These are phyloP conservation scores for Carpinus fangiana DNA, from an alignment of 306 rosid genomes.

Conservation along the genomic window DNA sequence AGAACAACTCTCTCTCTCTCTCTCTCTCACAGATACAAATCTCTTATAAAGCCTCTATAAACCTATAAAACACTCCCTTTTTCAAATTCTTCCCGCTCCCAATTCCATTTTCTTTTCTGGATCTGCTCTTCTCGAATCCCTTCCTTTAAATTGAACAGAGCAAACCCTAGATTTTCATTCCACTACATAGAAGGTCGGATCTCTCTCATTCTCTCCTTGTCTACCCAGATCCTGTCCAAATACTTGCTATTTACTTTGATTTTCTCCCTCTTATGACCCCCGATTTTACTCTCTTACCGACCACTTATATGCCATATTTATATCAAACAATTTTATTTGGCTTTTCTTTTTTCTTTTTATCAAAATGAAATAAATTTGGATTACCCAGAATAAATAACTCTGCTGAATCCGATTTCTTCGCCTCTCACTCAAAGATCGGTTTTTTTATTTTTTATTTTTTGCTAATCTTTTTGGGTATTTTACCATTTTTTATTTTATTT, in stretches of 20 bases:
- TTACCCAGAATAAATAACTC: neutral
- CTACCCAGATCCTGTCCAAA: neutral
- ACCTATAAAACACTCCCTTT: slow-evolving; percentile 40
- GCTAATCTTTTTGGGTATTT: neutral
- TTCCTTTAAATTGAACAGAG: neutral
- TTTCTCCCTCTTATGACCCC: neutral
- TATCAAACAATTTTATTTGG: neutral
- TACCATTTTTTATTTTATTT: neutral
- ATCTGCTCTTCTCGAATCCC: neutral
- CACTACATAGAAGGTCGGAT: slow-evolving; percentile 29
- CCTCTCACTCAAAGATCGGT: neutral
- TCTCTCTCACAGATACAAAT: slow-evolving; percentile 30
- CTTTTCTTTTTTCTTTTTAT: neutral
- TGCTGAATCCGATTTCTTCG: neutral
- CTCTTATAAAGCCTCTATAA: neutral
- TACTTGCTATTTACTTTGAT: neutral
- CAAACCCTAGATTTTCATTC: slow-evolving; percentile 21
- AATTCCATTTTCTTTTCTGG: neutral
- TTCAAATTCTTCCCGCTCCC: slow-evolving; percentile 66
- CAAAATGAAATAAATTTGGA: too few relatives aligned
- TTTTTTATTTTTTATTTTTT: too few relatives aligned
- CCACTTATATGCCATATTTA: too few relatives aligned
- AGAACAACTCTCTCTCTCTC: neutral
- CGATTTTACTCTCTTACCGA: neutral
- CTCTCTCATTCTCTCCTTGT: neutral